These are phyloP conservation scores for Verticillium nubilum DNA, from an alignment of 2,329 filamentous ascomycete species.

Conservation along the genomic window DNA sequence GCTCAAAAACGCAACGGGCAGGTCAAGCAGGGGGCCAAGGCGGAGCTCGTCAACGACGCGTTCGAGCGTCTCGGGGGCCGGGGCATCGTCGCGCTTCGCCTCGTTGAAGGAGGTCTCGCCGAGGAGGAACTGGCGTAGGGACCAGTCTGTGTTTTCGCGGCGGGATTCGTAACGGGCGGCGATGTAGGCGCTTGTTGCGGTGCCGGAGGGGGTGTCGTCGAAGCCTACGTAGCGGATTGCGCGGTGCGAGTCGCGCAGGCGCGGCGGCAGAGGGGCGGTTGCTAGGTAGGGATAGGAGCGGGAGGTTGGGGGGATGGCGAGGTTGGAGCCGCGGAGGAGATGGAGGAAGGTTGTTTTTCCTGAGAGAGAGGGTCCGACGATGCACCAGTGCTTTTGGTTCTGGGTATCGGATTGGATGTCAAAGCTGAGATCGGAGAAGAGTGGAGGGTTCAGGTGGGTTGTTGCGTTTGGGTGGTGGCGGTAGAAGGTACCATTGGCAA, in stretches of 20 bases:
- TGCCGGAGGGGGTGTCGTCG: constrained; percentile 62
- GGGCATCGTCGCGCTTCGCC: constrained; percentile 39
- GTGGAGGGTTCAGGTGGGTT: constrained; percentile 56
- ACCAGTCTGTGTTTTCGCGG: constrained; percentile 83
- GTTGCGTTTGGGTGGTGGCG: constrained; percentile 58
- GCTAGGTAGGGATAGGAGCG: constrained; percentile 76
- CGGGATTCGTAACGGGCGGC: constrained; percentile 87
- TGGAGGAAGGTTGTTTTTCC: constrained; percentile 82
- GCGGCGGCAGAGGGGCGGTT: constrained; percentile 49
- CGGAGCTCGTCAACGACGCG: constrained; percentile 65
- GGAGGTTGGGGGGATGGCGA: constrained; percentile 70
- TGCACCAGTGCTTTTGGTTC: constrained; percentile 65
- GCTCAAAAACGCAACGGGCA: constrained; percentile 85
- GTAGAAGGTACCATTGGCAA: constrained; percentile 79
- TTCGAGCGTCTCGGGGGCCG: constrained; percentile 46
- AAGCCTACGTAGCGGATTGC: constrained; percentile 92
- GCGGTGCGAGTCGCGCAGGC: constrained; percentile 52
- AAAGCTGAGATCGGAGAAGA: constrained; percentile 70
- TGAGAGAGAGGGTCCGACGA: constrained; percentile 73
- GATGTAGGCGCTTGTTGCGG: constrained; percentile 70
- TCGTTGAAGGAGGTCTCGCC: constrained; percentile 83
- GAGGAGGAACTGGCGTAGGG: constrained; percentile 71
- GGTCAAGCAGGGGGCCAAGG: constrained; percentile 62
- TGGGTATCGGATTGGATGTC: constrained; percentile 52
- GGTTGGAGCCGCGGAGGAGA: constrained; percentile 66